Base-by-base conservation (phyloP, 2,329 filamentous ascomycete genomes). In the Aciculosporium take region DNA sequence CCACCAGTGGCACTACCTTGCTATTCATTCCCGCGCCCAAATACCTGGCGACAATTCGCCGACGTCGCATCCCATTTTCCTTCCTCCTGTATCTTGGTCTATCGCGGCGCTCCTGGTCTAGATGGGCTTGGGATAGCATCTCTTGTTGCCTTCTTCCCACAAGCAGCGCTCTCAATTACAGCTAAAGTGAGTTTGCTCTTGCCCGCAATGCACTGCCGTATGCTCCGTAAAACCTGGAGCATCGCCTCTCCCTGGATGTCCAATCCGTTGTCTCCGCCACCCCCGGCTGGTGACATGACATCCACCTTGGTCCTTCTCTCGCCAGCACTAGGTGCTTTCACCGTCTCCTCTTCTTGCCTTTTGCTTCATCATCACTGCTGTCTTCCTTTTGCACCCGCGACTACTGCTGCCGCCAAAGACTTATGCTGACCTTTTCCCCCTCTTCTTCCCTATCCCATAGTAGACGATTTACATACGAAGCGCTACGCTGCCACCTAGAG, bases 51-150 rank as follows among this genome's bases (percentile, higher is more conserved):
- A 37, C 39, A 39, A 40, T 37, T 45, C 39, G 40, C 40, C 40
- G 37, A 43, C 43, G 46, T 48, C 46, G 41, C 44, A 46, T 40
- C 37, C 31, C 24, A 10, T 35, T n/a, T n/a, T n/a, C n/a, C 31
- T 12, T 28, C 42, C 35, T 41, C 34, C 27, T 38, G 38, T 20
- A 13, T 24, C 18, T n/a, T 24, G 7, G 20, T 27, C 18, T n/a
- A 27, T 35, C 12, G 25, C 34, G 28, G 39, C 36, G 30, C 39
- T 25, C 30, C 30, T 34, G 34, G 17, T 31, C 30, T 41, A 38
- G 34, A 41, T 44, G 42, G 35, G 29, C 17, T n/a, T 10, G 23
- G 23, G 21, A 37, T 44, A 44, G 24, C 38, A 38, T 31, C 20
- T 27, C n/a, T n/a, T n/a, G 24, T 24, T 31, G 17, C n/a, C 33